A percentile compares a stretch with the other conserved stretches of the same genome.
Conservation (phyloP, 768 basidiomycete species). For the Pisolithus sp. region DNA sequence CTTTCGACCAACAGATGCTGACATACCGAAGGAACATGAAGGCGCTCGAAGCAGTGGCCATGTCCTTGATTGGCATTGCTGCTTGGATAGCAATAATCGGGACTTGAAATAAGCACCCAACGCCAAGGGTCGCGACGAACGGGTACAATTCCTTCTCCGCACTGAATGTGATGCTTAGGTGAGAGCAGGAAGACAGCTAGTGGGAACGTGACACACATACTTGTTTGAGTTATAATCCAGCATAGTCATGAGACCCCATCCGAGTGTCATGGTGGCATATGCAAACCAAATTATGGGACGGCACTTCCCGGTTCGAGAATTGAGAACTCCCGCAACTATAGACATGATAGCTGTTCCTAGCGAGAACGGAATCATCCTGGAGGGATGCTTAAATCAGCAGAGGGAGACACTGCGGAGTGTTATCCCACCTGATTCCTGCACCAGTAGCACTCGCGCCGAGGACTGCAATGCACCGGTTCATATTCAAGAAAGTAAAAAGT, state of each 20-base stretch:
- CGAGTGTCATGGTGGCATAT: constrained; percentile 52
- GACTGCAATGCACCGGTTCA: constrained; percentile 26
- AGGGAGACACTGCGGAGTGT: background rate
- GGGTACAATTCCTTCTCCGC: constrained; percentile 60
- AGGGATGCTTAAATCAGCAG: background rate
- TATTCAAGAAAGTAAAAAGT: background rate
- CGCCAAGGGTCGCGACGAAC: constrained; percentile 57
- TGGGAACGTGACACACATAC: constrained; percentile 24
- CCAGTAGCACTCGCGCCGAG: constrained; percentile 69
- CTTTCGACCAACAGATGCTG: background rate
- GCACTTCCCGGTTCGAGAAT: constrained; percentile 54
- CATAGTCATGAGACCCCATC: constrained; percentile 68
- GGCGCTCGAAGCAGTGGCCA: constrained; percentile 74
- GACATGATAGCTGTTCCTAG: constrained; percentile 52
- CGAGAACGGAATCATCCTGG: constrained; percentile 71
- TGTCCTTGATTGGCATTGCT: constrained; percentile 81
- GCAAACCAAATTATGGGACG: constrained; percentile 57
- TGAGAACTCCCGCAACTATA: constrained; percentile 47
- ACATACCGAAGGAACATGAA: constrained; percentile 63
- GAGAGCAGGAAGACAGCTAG: background rate
- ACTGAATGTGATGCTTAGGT: constrained; percentile 26
- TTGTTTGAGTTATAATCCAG: constrained; percentile 50
- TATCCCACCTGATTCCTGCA: constrained; percentile 55
- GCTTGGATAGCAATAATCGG: constrained; percentile 75
- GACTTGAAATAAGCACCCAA: constrained; percentile 60